phyloP scores from a whole-genome alignment of 1,139 yeast genomes.

The Insectozyma bohioensis region DNA sequence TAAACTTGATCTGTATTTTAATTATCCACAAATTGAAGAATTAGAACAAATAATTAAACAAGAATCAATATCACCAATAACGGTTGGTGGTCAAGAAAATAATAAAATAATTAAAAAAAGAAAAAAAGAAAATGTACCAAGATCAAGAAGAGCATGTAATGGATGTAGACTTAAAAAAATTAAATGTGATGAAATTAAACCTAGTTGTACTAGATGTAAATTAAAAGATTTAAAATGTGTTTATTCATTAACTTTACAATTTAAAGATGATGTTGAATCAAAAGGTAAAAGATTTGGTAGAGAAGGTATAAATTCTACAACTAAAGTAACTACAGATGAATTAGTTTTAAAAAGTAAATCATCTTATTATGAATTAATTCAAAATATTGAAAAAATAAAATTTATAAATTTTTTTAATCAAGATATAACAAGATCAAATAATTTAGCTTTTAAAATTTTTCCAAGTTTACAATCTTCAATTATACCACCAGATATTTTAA shows the following conservation, averaged over 20 bases:
- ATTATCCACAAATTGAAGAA: too few relatives aligned
- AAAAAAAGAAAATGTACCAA: constrained; percentile 9
- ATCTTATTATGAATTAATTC: constrained; percentile 17
- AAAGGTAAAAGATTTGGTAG: constrained; percentile 32
- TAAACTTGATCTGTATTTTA: too few relatives aligned
- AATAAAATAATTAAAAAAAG: neutral
- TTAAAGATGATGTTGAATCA: constrained; percentile 29
- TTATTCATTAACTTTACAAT: constrained; percentile 25
- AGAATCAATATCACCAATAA: neutral
- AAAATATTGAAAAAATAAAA: constrained; percentile 15
- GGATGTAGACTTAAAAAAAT: constrained; percentile 32
- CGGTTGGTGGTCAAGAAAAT: neutral
- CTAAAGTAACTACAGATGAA: constrained; percentile 13
- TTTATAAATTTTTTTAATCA: constrained; percentile 20
- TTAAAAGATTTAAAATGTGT: constrained; percentile 30
- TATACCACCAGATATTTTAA: constrained; percentile 25
- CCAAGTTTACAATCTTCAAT: constrained; percentile 16
- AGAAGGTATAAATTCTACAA: constrained; percentile 29
- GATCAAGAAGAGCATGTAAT: constrained; percentile 31
- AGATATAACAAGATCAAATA: constrained; percentile 13
- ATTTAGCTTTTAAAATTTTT: constrained; percentile 2
- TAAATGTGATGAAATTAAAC: constrained; percentile 49
- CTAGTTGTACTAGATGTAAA: constrained; percentile 38
- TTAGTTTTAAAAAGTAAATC: constrained; percentile 15
- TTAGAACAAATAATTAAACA: too few relatives aligned